A percentile compares a stretch with the other conserved stretches of the same genome.
Conservation (phyloP, 371 early-diverging fungal genomes). For the Mucor saturninus region DNA sequence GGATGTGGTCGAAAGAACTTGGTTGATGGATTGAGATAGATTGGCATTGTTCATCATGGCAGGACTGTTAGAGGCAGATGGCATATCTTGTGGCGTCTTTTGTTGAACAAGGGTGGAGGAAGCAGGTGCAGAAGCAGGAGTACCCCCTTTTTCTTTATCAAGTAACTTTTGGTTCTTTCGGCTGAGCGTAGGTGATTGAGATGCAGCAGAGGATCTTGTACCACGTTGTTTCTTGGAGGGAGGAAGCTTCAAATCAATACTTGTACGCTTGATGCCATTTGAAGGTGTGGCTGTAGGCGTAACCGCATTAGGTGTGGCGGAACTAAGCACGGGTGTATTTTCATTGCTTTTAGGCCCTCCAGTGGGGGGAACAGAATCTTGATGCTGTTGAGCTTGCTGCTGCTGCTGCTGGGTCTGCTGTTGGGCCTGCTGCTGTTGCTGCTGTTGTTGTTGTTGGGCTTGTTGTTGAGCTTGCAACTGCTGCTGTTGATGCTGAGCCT, state of each 20-base stretch:
- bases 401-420: constrained; percentile 11
- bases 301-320: constrained; percentile 9
- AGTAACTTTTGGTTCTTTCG: constrained; percentile 20
- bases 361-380: neutral
- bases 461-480: constrained; percentile 22
- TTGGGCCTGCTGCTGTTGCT: constrained; percentile 13
- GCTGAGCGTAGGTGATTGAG: constrained; percentile 23
- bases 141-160: constrained; percentile 12
- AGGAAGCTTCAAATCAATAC: constrained; percentile 51
- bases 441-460: constrained; percentile 20
- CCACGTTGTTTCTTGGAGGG: constrained; percentile 43
- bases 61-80: constrained; percentile 21
- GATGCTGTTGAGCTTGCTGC: constrained; percentile 14
- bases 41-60: constrained; percentile 10
- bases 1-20: neutral
- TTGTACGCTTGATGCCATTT: constrained; percentile 40
- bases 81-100: constrained; percentile 2
- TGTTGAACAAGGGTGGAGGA: constrained; percentile 5
- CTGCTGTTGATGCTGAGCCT: constrained; percentile 24
- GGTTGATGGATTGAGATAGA: neutral
- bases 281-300: constrained; percentile 5
- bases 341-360: neutral
- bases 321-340: constrained; percentile 10
- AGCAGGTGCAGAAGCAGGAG: constrained; percentile 12
- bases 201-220: constrained; percentile 15